phyloP scores from a whole-genome alignment of 2,329 filamentous ascomycete genomes.

The Talaromyces sp. region DNA sequence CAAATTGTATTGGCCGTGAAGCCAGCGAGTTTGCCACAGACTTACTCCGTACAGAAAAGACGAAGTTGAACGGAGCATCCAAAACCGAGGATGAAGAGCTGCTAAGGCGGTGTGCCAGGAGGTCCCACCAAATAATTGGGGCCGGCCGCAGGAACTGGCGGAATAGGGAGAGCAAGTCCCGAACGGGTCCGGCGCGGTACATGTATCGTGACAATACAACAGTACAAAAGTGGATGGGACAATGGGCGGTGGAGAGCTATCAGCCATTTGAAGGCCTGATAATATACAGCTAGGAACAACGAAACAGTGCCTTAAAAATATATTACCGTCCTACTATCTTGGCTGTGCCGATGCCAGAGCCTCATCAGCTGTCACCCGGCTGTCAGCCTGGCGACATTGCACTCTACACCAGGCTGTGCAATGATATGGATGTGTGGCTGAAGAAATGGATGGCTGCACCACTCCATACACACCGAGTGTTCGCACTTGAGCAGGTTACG shows the following conservation, averaged over 20 bases:
- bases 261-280: not conserved
- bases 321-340: not conserved
- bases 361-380: not conserved
- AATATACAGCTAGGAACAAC: not conserved
- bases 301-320: not conserved
- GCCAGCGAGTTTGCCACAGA: not conserved
- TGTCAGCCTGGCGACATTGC: not conserved
- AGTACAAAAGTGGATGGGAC: not conserved
- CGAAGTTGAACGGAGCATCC: not conserved
- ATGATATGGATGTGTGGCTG: not conserved
- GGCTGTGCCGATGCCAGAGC: not conserved
- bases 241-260: not conserved
- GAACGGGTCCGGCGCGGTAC: not conserved
- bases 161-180: not conserved
- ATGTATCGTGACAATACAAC: not conserved
- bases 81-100: not conserved
- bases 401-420: not conserved
- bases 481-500: not conserved
- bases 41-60: not conserved
- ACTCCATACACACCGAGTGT: not conserved
- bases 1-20: not conserved
- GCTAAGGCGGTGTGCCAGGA: not conserved
- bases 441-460: not conserved
- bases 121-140: slow-evolving; percentile 4
- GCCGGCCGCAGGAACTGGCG: slow-evolving; percentile 6